These are phyloP conservation scores for Ophiosphaerella narmari DNA, from an alignment of 2,329 filamentous ascomycete genomes.

Conservation along the genomic window DNA sequence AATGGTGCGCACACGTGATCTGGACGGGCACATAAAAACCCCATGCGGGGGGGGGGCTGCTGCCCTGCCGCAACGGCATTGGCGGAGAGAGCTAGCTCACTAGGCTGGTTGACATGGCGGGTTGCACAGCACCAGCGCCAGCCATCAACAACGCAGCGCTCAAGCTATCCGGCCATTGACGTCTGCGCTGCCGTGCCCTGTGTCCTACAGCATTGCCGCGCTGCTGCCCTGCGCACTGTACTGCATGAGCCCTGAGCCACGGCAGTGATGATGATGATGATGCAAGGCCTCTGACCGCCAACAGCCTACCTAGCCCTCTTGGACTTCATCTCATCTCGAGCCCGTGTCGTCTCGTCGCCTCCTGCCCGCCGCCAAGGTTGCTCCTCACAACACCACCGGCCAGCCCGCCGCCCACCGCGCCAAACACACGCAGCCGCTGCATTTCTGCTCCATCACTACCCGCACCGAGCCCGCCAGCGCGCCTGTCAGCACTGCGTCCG, in stretches of 20 bases:
- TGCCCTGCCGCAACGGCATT: constrained; percentile 9
- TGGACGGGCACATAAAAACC: not conserved
- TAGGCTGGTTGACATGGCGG: constrained; percentile 3
- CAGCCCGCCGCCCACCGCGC: constrained; percentile 8
- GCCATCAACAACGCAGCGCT: constrained; percentile 3
- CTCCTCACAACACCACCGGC: constrained; percentile 5
- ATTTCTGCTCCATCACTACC: not conserved
- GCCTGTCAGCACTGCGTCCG: constrained; percentile 12
- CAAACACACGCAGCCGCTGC: constrained; percentile 11
- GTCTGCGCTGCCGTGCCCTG: not conserved
- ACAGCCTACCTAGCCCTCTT: not conserved
- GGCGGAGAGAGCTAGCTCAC: constrained; percentile 11
- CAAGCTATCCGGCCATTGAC: not conserved
- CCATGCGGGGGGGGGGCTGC: constrained; percentile 16
- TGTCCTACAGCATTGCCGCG: not conserved
- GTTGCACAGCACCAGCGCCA: not conserved
- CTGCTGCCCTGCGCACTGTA: not conserved
- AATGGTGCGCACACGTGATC: too few species aligned
- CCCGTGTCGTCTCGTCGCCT: not conserved
- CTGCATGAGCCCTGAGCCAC: not conserved
- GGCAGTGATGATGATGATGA: not conserved
- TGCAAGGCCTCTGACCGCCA: constrained; percentile 9
- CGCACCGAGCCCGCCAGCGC: constrained; percentile 20
- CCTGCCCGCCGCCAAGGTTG: constrained; percentile 12
- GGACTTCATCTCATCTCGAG: too few species aligned